phyloP scores from a whole-genome alignment of 2,329 filamentous ascomycete species.

The Colletotrichum cereale region DNA sequence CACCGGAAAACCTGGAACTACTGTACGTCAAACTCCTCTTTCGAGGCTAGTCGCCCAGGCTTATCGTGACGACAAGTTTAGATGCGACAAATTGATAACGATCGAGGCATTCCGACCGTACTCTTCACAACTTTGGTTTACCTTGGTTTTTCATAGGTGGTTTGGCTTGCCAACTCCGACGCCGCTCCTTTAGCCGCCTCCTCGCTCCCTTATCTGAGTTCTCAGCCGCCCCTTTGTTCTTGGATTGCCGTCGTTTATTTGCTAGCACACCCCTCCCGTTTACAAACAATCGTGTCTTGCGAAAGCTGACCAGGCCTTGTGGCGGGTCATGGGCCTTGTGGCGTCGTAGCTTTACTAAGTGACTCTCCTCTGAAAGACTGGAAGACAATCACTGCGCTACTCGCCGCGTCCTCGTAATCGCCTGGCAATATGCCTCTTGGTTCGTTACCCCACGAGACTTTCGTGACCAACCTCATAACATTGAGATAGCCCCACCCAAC shows the following conservation, averaged over 20 bases:
- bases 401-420: constrained; percentile 9
- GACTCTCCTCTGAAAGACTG: constrained; percentile 10
- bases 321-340: constrained; percentile 38
- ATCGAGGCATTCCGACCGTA: constrained; percentile 27
- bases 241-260: constrained; percentile 21
- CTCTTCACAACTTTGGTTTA: constrained; percentile 9
- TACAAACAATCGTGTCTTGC: constrained; percentile 13
- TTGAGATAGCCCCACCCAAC: constrained; percentile 45
- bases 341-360: constrained; percentile 29
- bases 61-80: constrained; percentile 38
- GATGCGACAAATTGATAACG: constrained; percentile 38
- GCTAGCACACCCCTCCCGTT: constrained; percentile 28
- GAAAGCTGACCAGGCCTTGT: constrained; percentile 31
- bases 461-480: constrained; percentile 20
- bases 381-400: constrained; percentile 14
- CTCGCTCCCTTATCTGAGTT: neutral
- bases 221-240: constrained; percentile 26
- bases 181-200: constrained; percentile 27
- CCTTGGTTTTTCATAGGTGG: neutral
- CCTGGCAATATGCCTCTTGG: constrained; percentile 42
- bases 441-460: constrained; percentile 25
- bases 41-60: constrained; percentile 32
- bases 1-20: neutral
- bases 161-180: constrained; percentile 17
- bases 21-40: constrained; percentile 40